phyloP scores from a whole-genome alignment of 2,329 filamentous ascomycete species.

The Fusarium begoniae region DNA sequence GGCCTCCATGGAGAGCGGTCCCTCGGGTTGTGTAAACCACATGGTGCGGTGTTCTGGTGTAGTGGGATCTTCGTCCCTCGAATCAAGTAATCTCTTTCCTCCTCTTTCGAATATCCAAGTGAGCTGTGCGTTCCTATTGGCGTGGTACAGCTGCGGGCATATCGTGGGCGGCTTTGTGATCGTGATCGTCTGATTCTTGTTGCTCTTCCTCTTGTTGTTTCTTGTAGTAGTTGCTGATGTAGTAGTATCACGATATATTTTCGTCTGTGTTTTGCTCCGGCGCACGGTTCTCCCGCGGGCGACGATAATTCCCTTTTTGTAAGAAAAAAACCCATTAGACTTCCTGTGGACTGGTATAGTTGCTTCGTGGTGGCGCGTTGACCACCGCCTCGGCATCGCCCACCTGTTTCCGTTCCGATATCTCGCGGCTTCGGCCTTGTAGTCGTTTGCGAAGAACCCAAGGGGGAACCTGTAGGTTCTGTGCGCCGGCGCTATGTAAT shows the following conservation, averaged over 20 bases:
- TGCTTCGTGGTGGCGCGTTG: slow-evolving; percentile 58
- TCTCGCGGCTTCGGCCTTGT: slow-evolving; percentile 68
- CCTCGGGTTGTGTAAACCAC: slow-evolving; percentile 19
- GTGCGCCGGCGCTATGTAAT: slow-evolving; percentile 63
- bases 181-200: slow-evolving; percentile 5
- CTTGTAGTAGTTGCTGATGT: slow-evolving; percentile 21
- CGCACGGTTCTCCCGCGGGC: slow-evolving; percentile 37
- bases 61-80: slow-evolving; percentile 7
- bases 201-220: slow-evolving; percentile 15
- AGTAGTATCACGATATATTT: slow-evolving; percentile 26
- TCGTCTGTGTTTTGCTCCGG: slow-evolving; percentile 34
- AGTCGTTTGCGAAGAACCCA: slow-evolving; percentile 70
- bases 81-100: slow-evolving; percentile 30
- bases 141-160: slow-evolving; percentile 32
- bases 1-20: slow-evolving; percentile 16
- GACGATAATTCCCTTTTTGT: slow-evolving; percentile 38
- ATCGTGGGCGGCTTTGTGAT: slow-evolving; percentile 11
- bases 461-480: slow-evolving; percentile 43
- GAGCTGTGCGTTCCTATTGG: slow-evolving; percentile 32
- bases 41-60: neutral
- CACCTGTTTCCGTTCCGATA: slow-evolving; percentile 89
- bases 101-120: slow-evolving; percentile 38
- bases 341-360: slow-evolving; percentile 42
- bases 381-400: slow-evolving; percentile 85
- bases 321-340: slow-evolving; percentile 42